Base-by-base conservation (phyloP, 2,329 filamentous ascomycete genomes). In the Alternaria atra region DNA sequence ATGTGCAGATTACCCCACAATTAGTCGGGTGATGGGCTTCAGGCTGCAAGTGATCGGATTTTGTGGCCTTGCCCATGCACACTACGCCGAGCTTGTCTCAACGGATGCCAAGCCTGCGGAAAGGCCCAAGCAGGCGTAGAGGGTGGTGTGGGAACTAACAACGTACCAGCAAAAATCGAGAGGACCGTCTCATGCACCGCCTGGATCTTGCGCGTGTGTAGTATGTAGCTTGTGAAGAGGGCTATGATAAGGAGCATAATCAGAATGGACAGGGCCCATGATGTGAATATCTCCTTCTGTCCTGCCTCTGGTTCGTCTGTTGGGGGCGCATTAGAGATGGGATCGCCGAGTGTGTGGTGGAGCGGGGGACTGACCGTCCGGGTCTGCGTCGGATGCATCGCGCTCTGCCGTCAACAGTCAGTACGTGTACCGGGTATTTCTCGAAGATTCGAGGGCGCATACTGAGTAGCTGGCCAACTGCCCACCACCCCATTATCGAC, bases 131-230 rank as follows among this genome's bases (percentile, higher is more conserved):
- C 15, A 25, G 58, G 27, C 32, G n/a, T 23, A 40, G 51, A 23
- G 44, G 27, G 15, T 29, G 58, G 34, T 30, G 23, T 30, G 53
- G 51, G 57, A 29, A 52, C 48, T 50, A 25, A 54, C 44, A 52
- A 73, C 73, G 58, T 81, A 94, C 93, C 93, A 59, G 93, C 94
- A 83, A 99, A 98, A 77, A 99, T 99, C 63, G 94, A 98, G 64
- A 99, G 89, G 72, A 98, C 95, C 2, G 95, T 99, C 83, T 99
- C 95, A 80, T 99, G 95, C 55, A 99, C 91, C 29, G 95, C 95
- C 74, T 97, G 95, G 58, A 99, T 94, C 82, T 96, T 97, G 81
- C 92, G 94, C 82, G 95, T 92, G 81, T 98, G 94, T 63, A 99
- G 87, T 70, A 96, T 91, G 82, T 99, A 99, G 84, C 94, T 97